phyloP scores from a whole-genome alignment of 208 protist species.

The Strigomonas culicis region DNA sequence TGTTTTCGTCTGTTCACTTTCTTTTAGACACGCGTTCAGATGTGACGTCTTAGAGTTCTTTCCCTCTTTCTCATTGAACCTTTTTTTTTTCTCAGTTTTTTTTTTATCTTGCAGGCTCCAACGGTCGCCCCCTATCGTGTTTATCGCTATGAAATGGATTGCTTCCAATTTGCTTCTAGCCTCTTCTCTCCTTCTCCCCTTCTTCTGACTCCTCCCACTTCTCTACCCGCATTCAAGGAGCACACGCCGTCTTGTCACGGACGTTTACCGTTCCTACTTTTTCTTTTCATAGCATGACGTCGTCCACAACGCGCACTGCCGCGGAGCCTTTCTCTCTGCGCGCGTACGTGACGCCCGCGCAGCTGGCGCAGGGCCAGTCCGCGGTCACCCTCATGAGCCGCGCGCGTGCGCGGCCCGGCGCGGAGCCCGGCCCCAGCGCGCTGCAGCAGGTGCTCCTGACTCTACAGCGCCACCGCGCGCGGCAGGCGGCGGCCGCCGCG shows the following conservation, averaged over 20 bases:
- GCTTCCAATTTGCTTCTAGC: too few species aligned
- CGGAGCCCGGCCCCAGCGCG: neutral
- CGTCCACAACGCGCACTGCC: too few species aligned
- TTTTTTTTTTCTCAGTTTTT: neutral
- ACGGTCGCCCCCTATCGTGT: neutral
- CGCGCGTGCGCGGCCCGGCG: neutral
- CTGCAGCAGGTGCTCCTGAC: neutral
- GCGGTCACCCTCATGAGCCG: neutral
- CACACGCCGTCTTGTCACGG: too few species aligned
- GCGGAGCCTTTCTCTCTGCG: too few species aligned
- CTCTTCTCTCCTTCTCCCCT: too few species aligned
- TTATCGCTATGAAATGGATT: too few species aligned
- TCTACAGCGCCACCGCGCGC: neutral
- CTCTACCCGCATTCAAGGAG: too few species aligned
- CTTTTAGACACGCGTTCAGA: neutral
- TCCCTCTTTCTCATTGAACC: constrained; percentile 6
- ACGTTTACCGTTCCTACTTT: too few species aligned
- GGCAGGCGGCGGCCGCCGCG: neutral
- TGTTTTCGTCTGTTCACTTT: constrained; percentile 12
- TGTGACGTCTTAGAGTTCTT: neutral
- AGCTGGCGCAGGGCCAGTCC: neutral
- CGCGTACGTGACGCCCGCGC: neutral
- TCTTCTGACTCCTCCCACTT: too few species aligned
- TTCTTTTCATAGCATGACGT: too few species aligned
- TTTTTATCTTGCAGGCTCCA: neutral